Evolutionary conservation across 108 stramenopile genomes (phyloP).

Genomic region (Cyclotella cryptica): DNA sequence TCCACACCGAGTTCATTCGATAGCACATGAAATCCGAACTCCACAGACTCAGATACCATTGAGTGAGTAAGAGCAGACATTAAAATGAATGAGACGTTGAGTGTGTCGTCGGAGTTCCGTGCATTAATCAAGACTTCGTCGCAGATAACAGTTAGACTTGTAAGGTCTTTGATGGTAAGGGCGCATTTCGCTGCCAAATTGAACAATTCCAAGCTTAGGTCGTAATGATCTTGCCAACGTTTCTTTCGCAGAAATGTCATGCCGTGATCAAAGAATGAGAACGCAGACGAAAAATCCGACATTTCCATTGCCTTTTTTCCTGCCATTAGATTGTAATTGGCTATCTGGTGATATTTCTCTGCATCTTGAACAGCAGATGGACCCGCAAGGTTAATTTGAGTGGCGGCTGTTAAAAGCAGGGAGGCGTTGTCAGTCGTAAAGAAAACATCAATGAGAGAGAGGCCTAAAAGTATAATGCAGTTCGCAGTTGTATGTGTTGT

Average conservation of each 20-base stretch:
- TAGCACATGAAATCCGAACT: not conserved
- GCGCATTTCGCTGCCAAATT: too few species aligned
- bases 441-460: not conserved
- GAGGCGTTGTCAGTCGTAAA: not conserved
- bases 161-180: too few species aligned
- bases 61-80: too few species aligned
- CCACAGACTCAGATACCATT: not conserved
- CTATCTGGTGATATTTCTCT: too few species aligned
- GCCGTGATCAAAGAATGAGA: conserved; percentile 29
- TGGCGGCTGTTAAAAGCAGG: conserved; percentile 28
- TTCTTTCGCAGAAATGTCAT: too few species aligned
- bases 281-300: too few species aligned
- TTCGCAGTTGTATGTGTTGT: too few species aligned
- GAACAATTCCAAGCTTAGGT: too few species aligned
- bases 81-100: not conserved
- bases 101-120: conserved; percentile 9
- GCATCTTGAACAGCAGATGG: conserved; percentile 24
- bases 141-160: not conserved
- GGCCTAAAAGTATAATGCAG: too few species aligned
- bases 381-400: conserved; percentile 37
- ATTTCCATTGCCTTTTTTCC: too few species aligned
- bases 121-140: not conserved
- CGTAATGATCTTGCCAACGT: too few species aligned
- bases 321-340: too few species aligned
- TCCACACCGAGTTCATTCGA: not conserved